Conservation (phyloP, 2,329 filamentous ascomycete genomes). For the Penicillium sp. region DNA sequence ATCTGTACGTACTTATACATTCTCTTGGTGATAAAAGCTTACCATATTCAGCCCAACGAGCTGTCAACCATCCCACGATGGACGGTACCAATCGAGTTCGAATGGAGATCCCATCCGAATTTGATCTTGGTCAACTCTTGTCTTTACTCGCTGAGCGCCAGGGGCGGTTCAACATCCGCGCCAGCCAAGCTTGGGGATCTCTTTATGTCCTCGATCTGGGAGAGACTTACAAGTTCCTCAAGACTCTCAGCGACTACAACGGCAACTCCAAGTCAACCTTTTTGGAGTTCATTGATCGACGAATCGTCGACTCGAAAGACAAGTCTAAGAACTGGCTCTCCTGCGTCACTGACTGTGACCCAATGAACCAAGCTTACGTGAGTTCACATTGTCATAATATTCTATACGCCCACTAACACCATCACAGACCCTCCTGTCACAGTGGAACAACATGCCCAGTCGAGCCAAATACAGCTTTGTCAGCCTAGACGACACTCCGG, state of each 20-base stretch:
- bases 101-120: constrained; percentile 44
- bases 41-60: constrained; percentile 42
- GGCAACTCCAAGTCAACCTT: constrained; percentile 43
- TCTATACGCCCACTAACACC: not conserved
- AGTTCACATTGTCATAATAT: constrained; percentile 19
- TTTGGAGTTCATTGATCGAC: constrained; percentile 47
- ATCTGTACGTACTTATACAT: constrained; percentile 39
- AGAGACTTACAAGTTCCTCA: constrained; percentile 45
- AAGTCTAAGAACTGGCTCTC: constrained; percentile 48
- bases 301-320: constrained; percentile 47
- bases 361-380: constrained; percentile 44
- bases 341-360: constrained; percentile 44
- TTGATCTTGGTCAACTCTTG: constrained; percentile 42
- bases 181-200: constrained; percentile 44
- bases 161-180: constrained; percentile 47
- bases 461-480: constrained; percentile 48
- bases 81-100: constrained; percentile 38
- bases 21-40: constrained; percentile 9
- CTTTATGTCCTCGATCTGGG: constrained; percentile 46
- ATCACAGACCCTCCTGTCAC: constrained; percentile 43
- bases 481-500: constrained; percentile 29
- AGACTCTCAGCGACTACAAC: constrained; percentile 40
- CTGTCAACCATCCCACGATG: constrained; percentile 44
- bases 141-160: constrained; percentile 41
- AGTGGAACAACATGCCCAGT: constrained; percentile 51